Percentiles rank a stretch among this genome's conserved stretches.
These are phyloP conservation scores for Clavariopsis aquatica DNA, from an alignment of 495 filamentous ascomycete genomes.

Conservation along the genomic window DNA sequence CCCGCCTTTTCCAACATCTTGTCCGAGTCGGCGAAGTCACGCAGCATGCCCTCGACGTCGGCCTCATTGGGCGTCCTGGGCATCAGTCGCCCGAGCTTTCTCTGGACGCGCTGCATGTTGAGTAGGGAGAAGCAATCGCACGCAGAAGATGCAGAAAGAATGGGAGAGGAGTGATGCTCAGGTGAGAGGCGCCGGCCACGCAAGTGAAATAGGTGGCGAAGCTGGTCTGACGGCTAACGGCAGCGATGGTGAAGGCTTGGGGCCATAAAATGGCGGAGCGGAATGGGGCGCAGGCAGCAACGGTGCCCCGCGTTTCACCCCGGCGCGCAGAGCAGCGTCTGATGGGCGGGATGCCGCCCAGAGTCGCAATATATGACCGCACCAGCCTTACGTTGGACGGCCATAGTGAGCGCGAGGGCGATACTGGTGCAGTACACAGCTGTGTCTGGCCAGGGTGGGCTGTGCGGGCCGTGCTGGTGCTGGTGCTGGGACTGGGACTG, in stretches of 20 bases:
- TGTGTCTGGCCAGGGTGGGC: no score
- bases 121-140: conserved; percentile 6
- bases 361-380: not conserved
- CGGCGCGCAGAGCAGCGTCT: not conserved
- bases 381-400: not conserved
- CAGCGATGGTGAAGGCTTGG: conserved; percentile 15
- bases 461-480: no score
- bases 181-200: not conserved
- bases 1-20: conserved; percentile 71
- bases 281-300: conserved; percentile 28
- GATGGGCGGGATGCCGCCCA: not conserved
- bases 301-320: conserved; percentile 24
- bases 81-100: conserved; percentile 72
- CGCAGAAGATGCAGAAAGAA: not conserved
- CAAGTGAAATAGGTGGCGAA: not conserved
- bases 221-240: conserved; percentile 18
- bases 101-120: conserved; percentile 79
- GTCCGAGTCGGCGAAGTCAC: conserved; percentile 84
- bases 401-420: not conserved
- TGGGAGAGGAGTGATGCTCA: not conserved
- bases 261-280: not conserved
- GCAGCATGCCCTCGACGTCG: conserved; percentile 72
- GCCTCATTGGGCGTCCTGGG: conserved; percentile 73
- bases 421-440: no score
- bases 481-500: no score